These are phyloP conservation scores for Carex sylvatica DNA, from an alignment of 202 grass and related monocot genomes.

Conservation along the genomic window DNA sequence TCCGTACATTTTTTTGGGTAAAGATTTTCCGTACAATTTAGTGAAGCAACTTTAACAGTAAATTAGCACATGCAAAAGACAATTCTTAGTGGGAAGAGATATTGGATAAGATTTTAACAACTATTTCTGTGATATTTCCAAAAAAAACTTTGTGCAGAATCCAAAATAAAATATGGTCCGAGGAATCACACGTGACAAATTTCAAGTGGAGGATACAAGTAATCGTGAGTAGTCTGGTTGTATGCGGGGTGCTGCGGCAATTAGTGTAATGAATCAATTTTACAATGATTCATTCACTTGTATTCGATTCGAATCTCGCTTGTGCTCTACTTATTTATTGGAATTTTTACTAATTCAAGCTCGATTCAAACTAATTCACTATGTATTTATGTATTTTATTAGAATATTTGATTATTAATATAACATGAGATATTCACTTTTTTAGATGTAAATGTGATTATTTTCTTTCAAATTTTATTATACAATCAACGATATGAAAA, in stretches of 20 bases:
- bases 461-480: neutral
- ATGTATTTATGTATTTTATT: too few relatives aligned
- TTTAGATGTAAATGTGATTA: neutral
- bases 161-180: neutral
- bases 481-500: too few relatives aligned
- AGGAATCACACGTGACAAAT: neutral
- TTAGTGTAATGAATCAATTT: neutral
- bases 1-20: too few relatives aligned
- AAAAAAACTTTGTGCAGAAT: neutral
- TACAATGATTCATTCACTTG: too few relatives aligned
- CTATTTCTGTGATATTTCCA: neutral
- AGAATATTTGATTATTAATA: neutral
- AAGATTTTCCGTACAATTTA: too few relatives aligned
- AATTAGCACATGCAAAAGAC: neutral
- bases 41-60: neutral
- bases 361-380: too few relatives aligned
- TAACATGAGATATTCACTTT: neutral
- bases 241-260: neutral
- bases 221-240: neutral
- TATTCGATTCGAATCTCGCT: too few relatives aligned
- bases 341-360: too few relatives aligned
- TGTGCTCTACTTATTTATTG: too few relatives aligned
- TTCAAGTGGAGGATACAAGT: neutral
- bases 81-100: neutral
- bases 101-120: constrained; percentile 7